Conservation (phyloP, 129 eudicot species). For the Chrysanthemum makinoi region DNA sequence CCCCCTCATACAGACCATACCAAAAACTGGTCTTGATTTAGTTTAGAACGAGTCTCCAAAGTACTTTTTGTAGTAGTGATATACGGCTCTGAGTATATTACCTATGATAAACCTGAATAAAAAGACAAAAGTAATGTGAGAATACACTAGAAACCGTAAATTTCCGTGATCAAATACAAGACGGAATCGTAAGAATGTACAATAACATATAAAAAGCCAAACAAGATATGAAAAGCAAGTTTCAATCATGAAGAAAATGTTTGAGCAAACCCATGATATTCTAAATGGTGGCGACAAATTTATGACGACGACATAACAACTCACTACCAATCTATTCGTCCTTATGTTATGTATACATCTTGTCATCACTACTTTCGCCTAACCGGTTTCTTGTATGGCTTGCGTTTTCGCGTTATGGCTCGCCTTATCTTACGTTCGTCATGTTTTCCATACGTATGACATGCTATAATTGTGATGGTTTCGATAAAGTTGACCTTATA, state of each 20-base stretch:
- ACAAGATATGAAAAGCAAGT: constrained; percentile 8
- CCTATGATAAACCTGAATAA: neutral
- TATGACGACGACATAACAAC: constrained; percentile 25
- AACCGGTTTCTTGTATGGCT: neutral
- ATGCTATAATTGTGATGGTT: neutral
- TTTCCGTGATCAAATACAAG: constrained; percentile 1
- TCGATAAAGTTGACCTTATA: neutral
- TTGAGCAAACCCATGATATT: constrained; percentile 27
- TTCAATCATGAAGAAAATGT: constrained; percentile 15
- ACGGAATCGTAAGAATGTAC: neutral
- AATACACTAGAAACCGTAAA: neutral
- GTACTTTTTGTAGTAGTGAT: no score
- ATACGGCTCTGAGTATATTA: neutral
- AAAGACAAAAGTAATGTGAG: neutral
- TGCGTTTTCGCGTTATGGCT: neutral
- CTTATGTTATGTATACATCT: constrained; percentile 22
- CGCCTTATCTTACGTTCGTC: neutral
- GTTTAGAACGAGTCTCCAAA: no score
- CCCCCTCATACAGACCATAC: no score
- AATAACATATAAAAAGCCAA: constrained; percentile 2
- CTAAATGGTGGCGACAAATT: constrained; percentile 19
- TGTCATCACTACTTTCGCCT: constrained; percentile 23
- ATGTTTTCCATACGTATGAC: neutral
- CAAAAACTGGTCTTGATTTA: no score
- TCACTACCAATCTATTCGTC: constrained; percentile 27